Evolutionary conservation across 257 asterid genomes (phyloP), one percentile per base, ranked within the genome.

Genomic region (Osmanthus fragrans): DNA sequence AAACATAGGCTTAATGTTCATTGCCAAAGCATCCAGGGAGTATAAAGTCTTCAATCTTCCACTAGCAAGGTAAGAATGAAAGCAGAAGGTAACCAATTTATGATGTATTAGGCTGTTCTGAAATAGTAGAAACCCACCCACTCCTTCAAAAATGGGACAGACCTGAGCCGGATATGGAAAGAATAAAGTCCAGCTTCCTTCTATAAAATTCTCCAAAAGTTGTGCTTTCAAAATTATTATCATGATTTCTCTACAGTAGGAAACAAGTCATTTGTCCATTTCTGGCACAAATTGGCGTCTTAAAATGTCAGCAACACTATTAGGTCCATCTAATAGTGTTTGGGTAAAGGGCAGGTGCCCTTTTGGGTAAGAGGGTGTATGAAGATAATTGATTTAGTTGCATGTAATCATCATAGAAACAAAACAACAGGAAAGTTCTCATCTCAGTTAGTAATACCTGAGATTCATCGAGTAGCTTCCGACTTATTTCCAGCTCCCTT

Each of bases 391-490:
- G 19, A 63, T 25, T 23, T 8, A 63, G 32, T 12, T 23, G 32
- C 19, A 11, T 23, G 68, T 25, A 63, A 23, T 63, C 68, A 56
- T 56, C 69, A 63, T 9, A 63, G 19, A 63, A 54, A 63, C 69
- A 63, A 23, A 23, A 23, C 16, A 25, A 4, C 19, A 2, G 2
- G 18, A 40, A 84, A 74, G 60, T 58, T 33, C 71, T 47, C 19
- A 71, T 64, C 40, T 19, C 72, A 79, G 54, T 71, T 16, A 33
- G 84, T 39, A 76, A 72, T 91, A 96, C 99, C 99, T 93, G 99
- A 80, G 99, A 93, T 88, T 96, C 98, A 73, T 92, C 97, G 42
- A 93, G 96, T 76, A 96, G 92, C 87, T 93, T 92, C 72, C 79
- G 87, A 78, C 86, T 90, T 66, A 83, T 85, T 89, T 90, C 99